Base-by-base conservation (phyloP, 139 green algal genomes). In the Volvox reticuliferus region DNA sequence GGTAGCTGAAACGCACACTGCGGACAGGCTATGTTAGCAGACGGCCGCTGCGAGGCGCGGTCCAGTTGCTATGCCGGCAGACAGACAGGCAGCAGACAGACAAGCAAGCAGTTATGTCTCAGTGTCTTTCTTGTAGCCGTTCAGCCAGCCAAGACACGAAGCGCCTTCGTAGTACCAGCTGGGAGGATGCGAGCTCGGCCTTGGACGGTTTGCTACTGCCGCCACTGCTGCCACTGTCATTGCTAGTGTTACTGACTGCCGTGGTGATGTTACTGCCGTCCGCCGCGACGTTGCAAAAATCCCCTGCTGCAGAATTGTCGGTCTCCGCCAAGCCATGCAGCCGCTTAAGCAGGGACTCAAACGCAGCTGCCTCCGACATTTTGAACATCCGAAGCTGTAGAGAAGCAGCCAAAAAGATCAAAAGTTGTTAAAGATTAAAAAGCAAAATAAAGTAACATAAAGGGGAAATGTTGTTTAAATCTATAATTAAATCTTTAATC, bases 341-440 rank as follows among this genome's bases (percentile, higher is more conserved):
- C 37, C 84, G 68, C 68, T 89, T 89, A 0, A 71, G 24, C 28
- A 89, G 26, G 13, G 36, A 55, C n/a, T 82, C 28, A 30, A 82
- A 89, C 0, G 84, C 69, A 1, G 69, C 84, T 0, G 69, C 69
- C 44, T 89, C 84, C 2, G 68, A 26, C 5, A 33, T 21, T 73
- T 82, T 82, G 84, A 89, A 82, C 33, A n/a, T 62, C 0, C n/a
- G 81, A 0, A 22, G 2, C 81, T 87, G 81, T 28, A 20, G 36
- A 22, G 33, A 12, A 67, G 36, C 12, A 73, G 12, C 2, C 65
- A 73, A 9, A 2, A 73, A 73, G 24, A 19, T 73, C 65, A 73
- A 16, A 26, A 24, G 65, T 24, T 2, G 65, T 5, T 16, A 24
- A 28, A 28, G 12, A 73, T 73, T 73, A 30, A 12, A 73, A 28